These are phyloP conservation scores for Fomitopsis serialis DNA, from an alignment of 768 basidiomycete species.

Conservation along the genomic window DNA sequence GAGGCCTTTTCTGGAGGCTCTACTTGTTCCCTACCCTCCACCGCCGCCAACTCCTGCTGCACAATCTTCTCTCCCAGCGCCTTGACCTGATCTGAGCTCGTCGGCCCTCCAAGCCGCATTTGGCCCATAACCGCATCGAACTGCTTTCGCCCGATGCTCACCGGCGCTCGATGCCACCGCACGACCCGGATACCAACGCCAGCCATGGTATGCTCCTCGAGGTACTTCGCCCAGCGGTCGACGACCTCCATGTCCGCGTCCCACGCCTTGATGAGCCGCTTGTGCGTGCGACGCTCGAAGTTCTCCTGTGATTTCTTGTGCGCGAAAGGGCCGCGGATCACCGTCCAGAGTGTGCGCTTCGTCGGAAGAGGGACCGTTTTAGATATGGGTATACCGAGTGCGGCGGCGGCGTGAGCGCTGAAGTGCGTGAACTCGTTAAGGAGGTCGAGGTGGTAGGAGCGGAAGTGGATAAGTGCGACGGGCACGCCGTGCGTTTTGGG, in stretches of 20 bases:
- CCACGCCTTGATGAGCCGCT: slow-evolving; percentile 84
- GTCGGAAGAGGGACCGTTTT: slow-evolving; percentile 63
- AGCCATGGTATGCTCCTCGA: slow-evolving; percentile 67
- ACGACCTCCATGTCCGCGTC: slow-evolving; percentile 80
- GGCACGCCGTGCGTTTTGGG: slow-evolving; percentile 65
- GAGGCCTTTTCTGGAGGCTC: neutral
- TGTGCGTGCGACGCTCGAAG: slow-evolving; percentile 81
- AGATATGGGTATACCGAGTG: slow-evolving; percentile 77
- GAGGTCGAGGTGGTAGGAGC: slow-evolving; percentile 60
- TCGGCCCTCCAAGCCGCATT: slow-evolving; percentile 26
- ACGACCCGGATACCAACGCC: slow-evolving; percentile 87
- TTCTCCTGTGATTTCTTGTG: slow-evolving; percentile 97
- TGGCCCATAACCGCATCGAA: slow-evolving; percentile 30
- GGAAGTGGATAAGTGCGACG: slow-evolving; percentile 78
- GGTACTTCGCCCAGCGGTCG: slow-evolving; percentile 74
- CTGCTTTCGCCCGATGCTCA: slow-evolving; percentile 42
- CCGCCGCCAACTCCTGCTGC: slow-evolving; percentile 24
- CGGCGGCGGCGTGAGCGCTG: slow-evolving; percentile 75
- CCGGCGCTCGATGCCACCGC: slow-evolving; percentile 64
- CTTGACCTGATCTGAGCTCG: slow-evolving; percentile 23
- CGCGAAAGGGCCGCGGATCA: slow-evolving; percentile 77
- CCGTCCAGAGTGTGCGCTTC: slow-evolving; percentile 79
- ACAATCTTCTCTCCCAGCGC: slow-evolving; percentile 36
- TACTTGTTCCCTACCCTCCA: neutral
- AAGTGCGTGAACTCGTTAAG: slow-evolving; percentile 84